These are phyloP conservation scores for Aspergillus bombycis DNA, from an alignment of 2,329 filamentous ascomycete species.

Conservation along the genomic window DNA sequence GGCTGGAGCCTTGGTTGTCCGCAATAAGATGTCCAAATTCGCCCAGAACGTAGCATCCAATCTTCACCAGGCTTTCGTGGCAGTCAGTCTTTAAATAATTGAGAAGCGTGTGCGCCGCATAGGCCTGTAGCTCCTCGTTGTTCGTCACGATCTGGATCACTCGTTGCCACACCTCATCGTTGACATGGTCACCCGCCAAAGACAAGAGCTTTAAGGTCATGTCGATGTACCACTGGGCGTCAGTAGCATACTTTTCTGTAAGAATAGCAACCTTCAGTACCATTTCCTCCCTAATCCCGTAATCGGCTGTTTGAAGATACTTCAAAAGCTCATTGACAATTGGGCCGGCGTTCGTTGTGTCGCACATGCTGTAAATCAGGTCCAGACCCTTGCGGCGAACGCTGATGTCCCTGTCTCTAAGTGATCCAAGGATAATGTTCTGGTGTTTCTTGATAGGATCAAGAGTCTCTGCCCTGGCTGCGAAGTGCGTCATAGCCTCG, in stretches of 20 bases:
- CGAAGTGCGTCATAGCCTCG: conserved; percentile 97
- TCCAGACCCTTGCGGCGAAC: conserved; percentile 94
- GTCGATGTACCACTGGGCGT: conserved; percentile 99
- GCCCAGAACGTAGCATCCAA: conserved; percentile 91
- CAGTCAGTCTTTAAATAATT: conserved; percentile 92
- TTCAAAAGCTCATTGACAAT: conserved; percentile 93
- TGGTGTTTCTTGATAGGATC: conserved; percentile 99
- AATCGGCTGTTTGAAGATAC: conserved; percentile 95
- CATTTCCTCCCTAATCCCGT: conserved; percentile 98
- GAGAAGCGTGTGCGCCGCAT: conserved; percentile 89
- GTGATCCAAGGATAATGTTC: conserved; percentile 88
- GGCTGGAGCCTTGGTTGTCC: conserved; percentile 87
- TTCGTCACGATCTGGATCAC: conserved; percentile 99
- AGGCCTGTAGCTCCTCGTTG: conserved; percentile 96
- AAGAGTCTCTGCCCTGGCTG: conserved; percentile 87
- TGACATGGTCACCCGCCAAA: conserved; percentile 97
- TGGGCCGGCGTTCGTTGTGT: conserved; percentile 87
- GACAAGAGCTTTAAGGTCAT: conserved; percentile 92
- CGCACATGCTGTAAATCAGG: conserved; percentile 99
- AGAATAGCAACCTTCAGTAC: conserved; percentile 97
- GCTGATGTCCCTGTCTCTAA: conserved; percentile 95
- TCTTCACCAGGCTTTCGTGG: conserved; percentile 97
- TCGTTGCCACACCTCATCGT: conserved; percentile 98
- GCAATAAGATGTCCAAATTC: conserved; percentile 97
- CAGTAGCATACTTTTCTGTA: conserved; percentile 97